phyloP scores from a whole-genome alignment of 2,329 filamentous ascomycete species.

The Xenoacremonium recifei region DNA sequence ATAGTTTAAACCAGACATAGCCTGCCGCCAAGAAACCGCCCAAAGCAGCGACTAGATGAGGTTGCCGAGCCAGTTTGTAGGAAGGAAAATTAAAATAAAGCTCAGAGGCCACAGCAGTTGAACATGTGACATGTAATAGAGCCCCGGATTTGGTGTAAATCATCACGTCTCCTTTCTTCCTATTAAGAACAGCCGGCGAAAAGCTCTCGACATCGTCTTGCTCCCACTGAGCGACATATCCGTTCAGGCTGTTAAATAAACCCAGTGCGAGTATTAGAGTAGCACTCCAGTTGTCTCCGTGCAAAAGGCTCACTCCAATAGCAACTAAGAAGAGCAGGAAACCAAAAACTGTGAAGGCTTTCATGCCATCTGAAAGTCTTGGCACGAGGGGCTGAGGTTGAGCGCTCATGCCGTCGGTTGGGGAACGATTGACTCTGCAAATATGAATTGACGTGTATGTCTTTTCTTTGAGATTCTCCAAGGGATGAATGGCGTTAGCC shows the following conservation, averaged over 20 bases:
- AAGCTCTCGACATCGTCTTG: background rate
- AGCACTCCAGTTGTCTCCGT: background rate
- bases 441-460: background rate
- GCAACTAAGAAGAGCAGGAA: background rate
- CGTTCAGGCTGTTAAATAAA: background rate
- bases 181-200: background rate
- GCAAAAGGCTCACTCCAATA: background rate
- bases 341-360: background rate
- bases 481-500: background rate
- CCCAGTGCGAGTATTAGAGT: background rate
- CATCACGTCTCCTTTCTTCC: background rate
- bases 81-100: background rate
- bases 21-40: background rate
- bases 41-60: background rate
- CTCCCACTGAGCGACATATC: background rate
- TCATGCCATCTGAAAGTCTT: background rate
- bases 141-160: background rate
- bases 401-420: background rate
- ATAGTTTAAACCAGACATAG: background rate
- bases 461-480: background rate
- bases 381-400: background rate
- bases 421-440: background rate
- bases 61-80: background rate
- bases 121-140: background rate
- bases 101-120: background rate